These are phyloP conservation scores for Fusarium concolor DNA, from an alignment of 2,329 filamentous ascomycete species.

Conservation along the genomic window DNA sequence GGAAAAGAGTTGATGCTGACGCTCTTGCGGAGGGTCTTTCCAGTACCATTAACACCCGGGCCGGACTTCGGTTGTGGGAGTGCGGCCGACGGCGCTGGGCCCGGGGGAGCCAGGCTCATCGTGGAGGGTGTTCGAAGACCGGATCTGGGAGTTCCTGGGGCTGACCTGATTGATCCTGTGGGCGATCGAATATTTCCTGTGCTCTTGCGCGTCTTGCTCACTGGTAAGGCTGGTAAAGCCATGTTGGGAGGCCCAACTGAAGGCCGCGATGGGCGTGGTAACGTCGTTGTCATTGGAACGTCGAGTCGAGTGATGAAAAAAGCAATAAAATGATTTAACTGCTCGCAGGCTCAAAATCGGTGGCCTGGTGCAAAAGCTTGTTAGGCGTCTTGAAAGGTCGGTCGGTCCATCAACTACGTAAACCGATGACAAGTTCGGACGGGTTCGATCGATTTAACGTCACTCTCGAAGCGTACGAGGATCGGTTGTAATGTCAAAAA, in stretches of 20 bases:
- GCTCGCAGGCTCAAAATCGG: constrained; percentile 31
- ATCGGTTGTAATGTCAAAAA: constrained; percentile 4
- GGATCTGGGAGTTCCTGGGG: constrained; percentile 65
- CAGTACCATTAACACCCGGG: constrained; percentile 67
- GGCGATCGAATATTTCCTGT: constrained; percentile 60
- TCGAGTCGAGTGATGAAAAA: constrained; percentile 17
- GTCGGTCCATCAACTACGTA: constrained; percentile 48
- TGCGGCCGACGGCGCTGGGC: constrained; percentile 64
- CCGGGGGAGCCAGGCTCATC: constrained; percentile 63
- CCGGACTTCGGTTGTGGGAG: constrained; percentile 68
- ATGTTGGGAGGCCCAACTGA: constrained; percentile 77
- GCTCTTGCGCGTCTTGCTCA: constrained; percentile 78
- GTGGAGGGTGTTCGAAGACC: constrained; percentile 70
- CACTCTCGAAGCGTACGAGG: constrained; percentile 12
- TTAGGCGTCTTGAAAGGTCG: constrained; percentile 36
- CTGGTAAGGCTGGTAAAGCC: constrained; percentile 79
- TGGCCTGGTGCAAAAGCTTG: constrained; percentile 40
- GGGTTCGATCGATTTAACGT: constrained; percentile 32
- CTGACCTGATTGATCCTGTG: constrained; percentile 51
- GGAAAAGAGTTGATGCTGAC: constrained; percentile 96
- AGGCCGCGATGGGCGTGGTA: constrained; percentile 75
- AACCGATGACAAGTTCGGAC: constrained; percentile 14
- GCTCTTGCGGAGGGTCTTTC: constrained; percentile 82
- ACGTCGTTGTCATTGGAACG: constrained; percentile 60
- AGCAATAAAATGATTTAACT: constrained; percentile 19